These are phyloP conservation scores for Globisporangium solare DNA, from an alignment of 352 stramenopile species.

Conservation along the genomic window DNA sequence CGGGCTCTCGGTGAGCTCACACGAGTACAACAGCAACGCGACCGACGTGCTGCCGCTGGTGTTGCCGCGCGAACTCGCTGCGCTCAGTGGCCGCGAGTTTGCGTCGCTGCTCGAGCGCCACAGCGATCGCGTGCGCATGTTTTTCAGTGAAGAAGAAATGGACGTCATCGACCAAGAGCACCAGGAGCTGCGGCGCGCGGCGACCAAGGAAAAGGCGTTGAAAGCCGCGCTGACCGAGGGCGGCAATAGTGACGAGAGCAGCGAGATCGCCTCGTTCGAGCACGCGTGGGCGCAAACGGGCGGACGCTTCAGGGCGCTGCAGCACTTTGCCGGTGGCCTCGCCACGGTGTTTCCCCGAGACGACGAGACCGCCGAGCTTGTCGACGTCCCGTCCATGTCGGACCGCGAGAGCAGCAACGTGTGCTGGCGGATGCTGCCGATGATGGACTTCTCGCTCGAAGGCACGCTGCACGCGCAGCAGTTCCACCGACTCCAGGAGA, in stretches of 20 bases:
- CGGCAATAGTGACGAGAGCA: not conserved
- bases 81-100: slow-evolving; percentile 48
- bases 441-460: slow-evolving; percentile 26
- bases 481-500: slow-evolving; percentile 18
- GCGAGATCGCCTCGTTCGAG: slow-evolving; percentile 32
- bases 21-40: slow-evolving; percentile 1
- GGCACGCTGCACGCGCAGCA: slow-evolving; percentile 34
- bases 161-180: slow-evolving; percentile 33
- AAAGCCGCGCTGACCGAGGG: slow-evolving; percentile 14
- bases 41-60: slow-evolving; percentile 24
- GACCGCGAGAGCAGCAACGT: slow-evolving; percentile 5
- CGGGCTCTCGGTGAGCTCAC: slow-evolving; percentile 14
- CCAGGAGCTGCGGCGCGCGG: slow-evolving; percentile 22
- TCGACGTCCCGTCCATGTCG: slow-evolving; percentile 16
- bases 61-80: slow-evolving; percentile 43
- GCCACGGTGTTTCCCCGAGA: slow-evolving; percentile 33
- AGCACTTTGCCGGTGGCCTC: slow-evolving; percentile 54
- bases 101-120: slow-evolving; percentile 31
- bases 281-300: slow-evolving; percentile 30
- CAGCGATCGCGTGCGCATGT: slow-evolving; percentile 14
- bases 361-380: slow-evolving; percentile 3
- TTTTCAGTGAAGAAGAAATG: slow-evolving; percentile 29
- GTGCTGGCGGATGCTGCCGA: slow-evolving; percentile 9
- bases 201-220: slow-evolving; percentile 23
- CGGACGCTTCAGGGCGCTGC: slow-evolving; percentile 39